phyloP scores from a whole-genome alignment of 2,329 filamentous ascomycete genomes.

The Ceratocystis variospora region DNA sequence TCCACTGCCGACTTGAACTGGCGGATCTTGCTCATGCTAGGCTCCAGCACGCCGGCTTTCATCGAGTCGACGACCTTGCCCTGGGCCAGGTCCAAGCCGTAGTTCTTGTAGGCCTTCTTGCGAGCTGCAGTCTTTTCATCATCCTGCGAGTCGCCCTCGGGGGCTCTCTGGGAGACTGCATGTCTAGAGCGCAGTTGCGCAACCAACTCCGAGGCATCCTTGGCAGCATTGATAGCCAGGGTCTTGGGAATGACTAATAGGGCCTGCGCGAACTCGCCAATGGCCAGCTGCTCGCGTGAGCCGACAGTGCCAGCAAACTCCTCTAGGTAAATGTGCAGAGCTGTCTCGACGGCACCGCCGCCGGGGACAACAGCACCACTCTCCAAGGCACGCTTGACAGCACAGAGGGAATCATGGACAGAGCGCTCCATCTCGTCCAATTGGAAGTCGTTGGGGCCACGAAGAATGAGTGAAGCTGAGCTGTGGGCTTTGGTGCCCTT shows the following conservation, averaged over 20 bases:
- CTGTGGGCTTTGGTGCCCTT: conserved; percentile 92
- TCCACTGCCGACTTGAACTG: conserved; percentile 98
- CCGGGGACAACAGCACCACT: conserved; percentile 94
- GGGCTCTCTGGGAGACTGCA: conserved; percentile 81
- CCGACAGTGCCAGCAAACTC: conserved; percentile 96
- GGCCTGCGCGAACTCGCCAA: conserved; percentile 91
- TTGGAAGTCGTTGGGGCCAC: conserved; percentile 88
- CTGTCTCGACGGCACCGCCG: conserved; percentile 94
- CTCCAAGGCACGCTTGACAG: conserved; percentile 93
- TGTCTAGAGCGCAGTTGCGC: conserved; percentile 91
- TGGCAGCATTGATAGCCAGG: conserved; percentile 89
- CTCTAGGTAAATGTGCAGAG: conserved; percentile 95
- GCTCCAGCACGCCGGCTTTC: conserved; percentile 90
- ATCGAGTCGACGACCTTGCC: conserved; percentile 87
- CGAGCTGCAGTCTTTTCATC: conserved; percentile 81
- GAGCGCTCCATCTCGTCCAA: conserved; percentile 99
- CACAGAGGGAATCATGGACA: conserved; percentile 89
- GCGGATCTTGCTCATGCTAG: conserved; percentile 94
- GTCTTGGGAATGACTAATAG: conserved; percentile 94
- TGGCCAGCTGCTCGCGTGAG: conserved; percentile 92
- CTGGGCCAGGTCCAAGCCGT: conserved; percentile 77
- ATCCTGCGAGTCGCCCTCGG: conserved; percentile 69
- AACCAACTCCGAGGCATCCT: conserved; percentile 88
- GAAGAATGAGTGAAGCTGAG: conserved; percentile 88
- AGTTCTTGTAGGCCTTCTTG: conserved; percentile 98